Evolutionary conservation across 257 asterid species (phyloP), one percentile per base, ranked within the genome.

Genomic region (Mentha longifolia): DNA sequence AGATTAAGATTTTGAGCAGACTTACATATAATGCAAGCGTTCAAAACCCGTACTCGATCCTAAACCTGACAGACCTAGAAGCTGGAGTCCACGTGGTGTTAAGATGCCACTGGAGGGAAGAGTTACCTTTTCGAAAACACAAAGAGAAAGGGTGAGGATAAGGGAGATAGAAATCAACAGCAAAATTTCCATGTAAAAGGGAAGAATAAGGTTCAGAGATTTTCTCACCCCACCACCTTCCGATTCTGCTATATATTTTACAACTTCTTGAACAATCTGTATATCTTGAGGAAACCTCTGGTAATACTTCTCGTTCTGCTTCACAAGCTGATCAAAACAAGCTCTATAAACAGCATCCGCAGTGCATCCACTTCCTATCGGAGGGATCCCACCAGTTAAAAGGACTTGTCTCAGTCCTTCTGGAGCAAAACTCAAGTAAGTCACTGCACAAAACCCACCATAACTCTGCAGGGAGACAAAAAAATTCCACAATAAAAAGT

Each of bases 351-450:
- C 98, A 78, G 84, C 68, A 76, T 89, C 96, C 15, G 99, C 99
- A 43, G 96, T 78, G 81, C 92, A 88, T 56, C 95, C 95, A 77
- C 69, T 75, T 58, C 87, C 89, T 71, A 91, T 80, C 57, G 98
- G 97, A 61, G 99, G 98, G 61, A 89, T 79, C 41, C 99, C 99
- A 68, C 99, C 99, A 30, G 99, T 94, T 78, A 94, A 68, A 76
- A 94, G 99, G 72, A 85, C 99, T 67, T 94, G 96, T 71, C 80
- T 89, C 75, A 94, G 84, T 76, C 99, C 99, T 78, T 91, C 76
- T 11, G 98, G 96, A 79, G 98, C 99, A 70, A 91, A 94, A 81
- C 97, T 91, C 83, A 94, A 76, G 90, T 94, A 94, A 31, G 98
- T 89, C 68, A 89, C 89, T 2, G 96, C 96, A 81, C 97, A 89